Base-by-base conservation (phyloP, 2,329 filamentous ascomycete genomes). In the Passalora sequoiae region DNA sequence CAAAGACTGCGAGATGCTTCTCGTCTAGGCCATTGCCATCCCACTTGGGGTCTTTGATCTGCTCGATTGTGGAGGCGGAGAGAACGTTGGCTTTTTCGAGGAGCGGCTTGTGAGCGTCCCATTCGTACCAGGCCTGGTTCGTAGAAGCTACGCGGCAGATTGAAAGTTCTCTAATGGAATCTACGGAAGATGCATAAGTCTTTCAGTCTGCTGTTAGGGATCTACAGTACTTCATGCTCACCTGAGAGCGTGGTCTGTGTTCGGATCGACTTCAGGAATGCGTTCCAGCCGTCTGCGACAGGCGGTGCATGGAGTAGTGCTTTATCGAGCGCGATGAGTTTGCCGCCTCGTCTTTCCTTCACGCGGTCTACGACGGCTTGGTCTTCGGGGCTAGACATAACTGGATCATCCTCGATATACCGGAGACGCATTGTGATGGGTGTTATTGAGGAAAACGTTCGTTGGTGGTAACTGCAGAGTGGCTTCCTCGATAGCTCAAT, bases 41-140 rank as follows among this genome's bases (percentile, higher is more conserved):
- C 63, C 56, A 60, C 43, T 69, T 67, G 28, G 33, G 40, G 29
- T 58, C 50, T 47, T 59, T 60, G 55, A 83, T 66, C 6, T 69
- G 74, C 12, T 63, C 59, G 22, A 73, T 47, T 13, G 66, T 67
- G 24, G 68, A 71, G 22, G 72, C 66, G 13, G 68, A 65, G 4
- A 86, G 73, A 4, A 81, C 81, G 0, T 72, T 78, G 15, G 86
- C 74, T 6, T 83, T 79, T 0, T 74, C 81, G 10, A 91, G 71
- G 3, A 72, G 60, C 1, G 86, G 86, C 12, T 81, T 81, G 61
- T 94, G 88, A 42, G 86, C 78, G 25, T 70, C 76, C 87, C 86
- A 94, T 65, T 94, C 88, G 65, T 89, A 94, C 80, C 84, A 87
- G 1, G 88, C 88, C 13, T 75, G 66, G 66, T 94, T 94, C 57